Evolutionary conservation across 2,329 filamentous ascomycete species (phyloP), one percentile per base, ranked within the genome.

Genomic region (Myotisia sp.): DNA sequence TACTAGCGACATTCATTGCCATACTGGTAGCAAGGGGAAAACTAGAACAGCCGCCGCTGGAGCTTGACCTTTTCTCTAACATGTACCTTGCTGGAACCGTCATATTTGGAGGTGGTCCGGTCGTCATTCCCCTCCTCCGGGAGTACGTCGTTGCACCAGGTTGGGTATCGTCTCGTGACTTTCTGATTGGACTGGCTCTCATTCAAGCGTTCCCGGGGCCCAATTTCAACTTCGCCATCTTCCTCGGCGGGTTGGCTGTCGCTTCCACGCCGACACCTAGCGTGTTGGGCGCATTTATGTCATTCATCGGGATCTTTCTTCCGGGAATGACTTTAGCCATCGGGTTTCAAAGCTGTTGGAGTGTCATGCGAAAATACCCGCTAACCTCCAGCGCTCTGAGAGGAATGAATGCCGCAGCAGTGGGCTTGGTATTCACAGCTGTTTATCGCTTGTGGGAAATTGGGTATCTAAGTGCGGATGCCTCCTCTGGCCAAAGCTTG

Each of bases 51-150:
- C 55, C 54, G 0, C 61, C 70, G 0, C 54, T 73, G 0, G 53
- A 66, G 0, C 72, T 73, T 43, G 62, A 67, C 30, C 64, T 84
- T 16, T 83, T 84, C 45, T 64, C 75, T 4, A 83, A 80, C 51
- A 69, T 84, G 56, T 82, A 77, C 46, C 70, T 83, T 0, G 79
- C 78, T 0, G 79, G 78, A 0, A 83, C 78, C 1, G 68, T 76
- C 37, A 76, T 74, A 42, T 72, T 76, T 32, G 74, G 74, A 3
- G 73, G 74, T 2, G 74, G 74, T 0, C 74, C 74, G 0, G 73
- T 77, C 0, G 74, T 78, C 0, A 76, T 78, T 28, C 74, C 74
- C 0, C 61, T 79, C 0, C 58, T 78, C 1, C 62, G 71, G 12
- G 66, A 74, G 22, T 62, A 62, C 44, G 60, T 82, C 22, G 79